Conservation (phyloP, 306 rosid species). For the Quercus robur region DNA sequence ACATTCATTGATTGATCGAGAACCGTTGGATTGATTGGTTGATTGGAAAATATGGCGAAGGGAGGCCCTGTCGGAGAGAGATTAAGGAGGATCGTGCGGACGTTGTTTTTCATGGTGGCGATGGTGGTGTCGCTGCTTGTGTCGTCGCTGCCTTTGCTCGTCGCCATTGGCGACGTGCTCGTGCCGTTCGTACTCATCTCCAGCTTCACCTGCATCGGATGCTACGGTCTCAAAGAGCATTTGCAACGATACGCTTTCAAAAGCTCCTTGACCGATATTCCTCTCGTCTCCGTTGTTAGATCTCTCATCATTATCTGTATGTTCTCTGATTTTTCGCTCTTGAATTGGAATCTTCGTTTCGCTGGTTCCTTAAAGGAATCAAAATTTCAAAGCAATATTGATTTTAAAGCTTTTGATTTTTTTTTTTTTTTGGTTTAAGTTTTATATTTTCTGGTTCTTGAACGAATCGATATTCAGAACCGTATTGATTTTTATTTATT, state of each 20-base stretch:
- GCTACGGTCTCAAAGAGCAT: slow-evolving; percentile 67
- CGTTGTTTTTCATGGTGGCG: slow-evolving; percentile 79
- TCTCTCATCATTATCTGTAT: slow-evolving; percentile 74
- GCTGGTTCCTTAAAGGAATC: slow-evolving; percentile 2
- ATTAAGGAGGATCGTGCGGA: slow-evolving; percentile 63
- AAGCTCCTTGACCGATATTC: slow-evolving; percentile 86
- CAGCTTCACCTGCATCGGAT: slow-evolving; percentile 71
- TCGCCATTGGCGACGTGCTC: slow-evolving; percentile 67
- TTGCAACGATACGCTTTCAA: slow-evolving; percentile 80
- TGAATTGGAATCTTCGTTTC: neutral
- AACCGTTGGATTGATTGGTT: slow-evolving; percentile 9
- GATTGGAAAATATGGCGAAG: slow-evolving; percentile 52
- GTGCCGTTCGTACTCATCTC: slow-evolving; percentile 75
- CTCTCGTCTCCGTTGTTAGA: slow-evolving; percentile 82
- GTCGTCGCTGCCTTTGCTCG: slow-evolving; percentile 81
- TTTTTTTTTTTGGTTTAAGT: too few species aligned
- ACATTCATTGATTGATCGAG: slow-evolving; percentile 20
- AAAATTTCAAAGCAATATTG: too few species aligned
- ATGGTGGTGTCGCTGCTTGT: slow-evolving; percentile 78
- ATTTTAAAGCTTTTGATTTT: too few species aligned
- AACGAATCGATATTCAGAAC: neutral
- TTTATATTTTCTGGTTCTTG: neutral
- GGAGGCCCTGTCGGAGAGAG: slow-evolving; percentile 58
- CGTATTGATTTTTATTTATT: neutral
- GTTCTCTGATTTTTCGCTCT: neutral